Evolutionary conservation across 768 basidiomycete species (phyloP), one percentile per base, ranked within the genome.

Genomic region (Boletus insuetus): DNA sequence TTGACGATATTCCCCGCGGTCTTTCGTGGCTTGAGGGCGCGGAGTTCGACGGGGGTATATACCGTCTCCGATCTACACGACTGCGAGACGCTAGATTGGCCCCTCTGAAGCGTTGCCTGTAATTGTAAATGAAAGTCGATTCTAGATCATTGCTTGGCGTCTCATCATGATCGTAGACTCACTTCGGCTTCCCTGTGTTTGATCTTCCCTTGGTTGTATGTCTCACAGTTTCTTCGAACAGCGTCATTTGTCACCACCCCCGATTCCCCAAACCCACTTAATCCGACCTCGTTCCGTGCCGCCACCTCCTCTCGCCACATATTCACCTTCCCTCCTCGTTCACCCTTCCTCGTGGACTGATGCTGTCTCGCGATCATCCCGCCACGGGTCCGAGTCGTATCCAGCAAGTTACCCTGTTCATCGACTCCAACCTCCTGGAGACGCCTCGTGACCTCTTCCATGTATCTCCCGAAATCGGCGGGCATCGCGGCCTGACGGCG

Each of bases 291-390:
- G 47, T 29, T 29, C 26, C 73, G 67, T 5, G 78, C 77, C 0
- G 78, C 77, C 0, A 81, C 79, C 41, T 80, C 77, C 60, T 84
- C 79, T 34, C 82, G 70, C 84, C 84, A 86, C 11, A 75, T 76
- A 22, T 74, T 77, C 51, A 86, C 78, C 44, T 79, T 81, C 8
- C 59, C 58, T 20, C 54, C 66, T 17, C 48, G 57, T 22, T 41
- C 65, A 8, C 51, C 52, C 53, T 60, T 54, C 66, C 58, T 52
- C 60, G 26, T 53, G 3, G 53, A 35, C 29, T 55, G 56, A 26
- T 56, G 24, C 38, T 49, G 52, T 29, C 38, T 54, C 43, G 57
- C 7, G 9, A 43, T 20, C 4, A 35, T 16, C n/a, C 29, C 47
- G 17, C 46, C 58, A 11, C 56, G 62, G 7, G 58, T 52, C 19